Evolutionary conservation across 192 early-diverging fungal genomes (phyloP).

Genomic region (Phlyctochytrium planicorne): DNA sequence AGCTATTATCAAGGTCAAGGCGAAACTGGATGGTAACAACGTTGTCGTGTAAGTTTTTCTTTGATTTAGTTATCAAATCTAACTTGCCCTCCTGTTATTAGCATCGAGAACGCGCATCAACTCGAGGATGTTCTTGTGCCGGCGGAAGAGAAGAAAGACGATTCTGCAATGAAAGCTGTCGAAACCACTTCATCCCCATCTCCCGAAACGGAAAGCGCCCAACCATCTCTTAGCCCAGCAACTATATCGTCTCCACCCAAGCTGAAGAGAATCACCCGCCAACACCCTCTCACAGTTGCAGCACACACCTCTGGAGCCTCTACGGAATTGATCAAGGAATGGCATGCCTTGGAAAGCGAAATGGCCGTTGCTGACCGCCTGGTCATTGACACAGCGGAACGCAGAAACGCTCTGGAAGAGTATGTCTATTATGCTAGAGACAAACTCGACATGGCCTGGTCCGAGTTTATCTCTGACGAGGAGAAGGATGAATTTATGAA

Average conservation of each 20-base stretch:
- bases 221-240: constrained; percentile 9
- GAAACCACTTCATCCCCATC: constrained; percentile 4
- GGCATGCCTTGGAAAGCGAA: constrained; percentile 77
- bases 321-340: constrained; percentile 54
- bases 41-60: constrained; percentile 24
- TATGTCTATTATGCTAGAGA: constrained; percentile 94
- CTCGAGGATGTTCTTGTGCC: constrained; percentile 76
- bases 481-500: constrained; percentile 69
- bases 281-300: constrained; percentile 76
- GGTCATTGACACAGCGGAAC: constrained; percentile 88
- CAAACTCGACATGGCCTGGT: constrained; percentile 78
- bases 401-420: constrained; percentile 95
- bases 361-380: constrained; percentile 85
- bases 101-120: constrained; percentile 80
- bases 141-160: constrained; percentile 68
- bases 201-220: background rate
- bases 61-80: background rate
- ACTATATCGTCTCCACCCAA: constrained; percentile 51
- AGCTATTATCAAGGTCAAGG: constrained; percentile 90
- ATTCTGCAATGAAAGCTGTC: constrained; percentile 33
- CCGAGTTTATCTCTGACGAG: constrained; percentile 71
- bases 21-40: constrained; percentile 78
- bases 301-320: constrained; percentile 63
- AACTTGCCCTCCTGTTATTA: background rate
- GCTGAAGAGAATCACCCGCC: constrained; percentile 89